Base-by-base conservation (phyloP, 768 basidiomycete genomes). In the Pleurotus tuoliensis region DNA sequence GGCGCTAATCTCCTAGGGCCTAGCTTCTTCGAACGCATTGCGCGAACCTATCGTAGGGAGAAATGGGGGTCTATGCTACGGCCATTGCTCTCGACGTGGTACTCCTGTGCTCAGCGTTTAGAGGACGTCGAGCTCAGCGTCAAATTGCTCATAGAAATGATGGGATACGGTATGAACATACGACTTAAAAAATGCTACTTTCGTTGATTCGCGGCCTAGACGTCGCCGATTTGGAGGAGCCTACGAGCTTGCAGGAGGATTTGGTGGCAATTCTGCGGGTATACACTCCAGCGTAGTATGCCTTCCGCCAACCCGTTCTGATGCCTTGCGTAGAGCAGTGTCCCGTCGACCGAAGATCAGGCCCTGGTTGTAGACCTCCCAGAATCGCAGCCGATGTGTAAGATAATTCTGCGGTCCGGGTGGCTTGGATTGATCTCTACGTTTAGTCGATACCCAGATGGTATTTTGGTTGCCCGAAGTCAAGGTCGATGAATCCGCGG, bases 11-110 rank as follows among this genome's bases (percentile, higher is more conserved):
- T 56, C 43, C 49, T n/a, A 51, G 38, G 44, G n/a, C 3, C n/a
- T 22, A 95, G 92, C 47, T 98, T 96, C 72, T 93, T 94, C 68
- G 95, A 96, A 66, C 85, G 94, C 12, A 96, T 98, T 58, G 87
- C 90, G 1, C 88, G 84, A 67, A 89, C 87, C 0, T 98, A 97
- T 66, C 83, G 89, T n/a, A 76, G 82, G 50, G 94, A 98, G 68
- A 76, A 80, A 49, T 98, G 94, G 94, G 74, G 76, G 7, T 66
- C 80, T 0, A 80, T 97, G 73, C 77, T 96, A 13, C 78, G 78
- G 47, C 84, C 91, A 6, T 81, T 97, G 9, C 76, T 95, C 44
- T 74, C 77, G 38, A 84, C 85, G 37, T 94, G 92, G 90, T 91
- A 91, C 70, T 77, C 84, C 2, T 95, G 91, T 67, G 90, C 90